Evolutionary conservation across 169 alveolate species (phyloP), one percentile per base, ranked within the genome.

Genomic region (Plasmodium reichenowi): DNA sequence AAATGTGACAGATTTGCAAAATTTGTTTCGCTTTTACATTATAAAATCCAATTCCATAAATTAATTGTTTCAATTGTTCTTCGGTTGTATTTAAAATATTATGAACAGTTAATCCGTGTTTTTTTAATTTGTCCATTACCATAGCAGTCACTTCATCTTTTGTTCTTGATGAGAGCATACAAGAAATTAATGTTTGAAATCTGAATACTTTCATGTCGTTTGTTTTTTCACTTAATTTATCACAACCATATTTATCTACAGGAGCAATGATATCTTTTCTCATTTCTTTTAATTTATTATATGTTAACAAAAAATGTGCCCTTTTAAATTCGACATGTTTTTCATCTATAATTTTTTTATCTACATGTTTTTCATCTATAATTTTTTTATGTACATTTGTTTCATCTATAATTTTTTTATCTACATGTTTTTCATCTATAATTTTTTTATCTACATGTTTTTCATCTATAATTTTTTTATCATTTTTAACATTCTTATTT

Each of bases 41-140:
- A 88, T 98, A 98, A 85, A 98, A 98, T 10, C 99, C 98, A 15
- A 98, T 99, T 38, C 97, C 96, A 63, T 93, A 91, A 1, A 98
- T 93, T 9, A 96, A 88, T 68, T 97, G 93, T 80, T 92, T 89
- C 60, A 98, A 92, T 72, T 97, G 94, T 38, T 92, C 96, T 75
- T 92, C 96, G 6, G 95, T 64, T 52, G 89, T 91, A 13, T 92
- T 78, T 38, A 93, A 60, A 24, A 95, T 93, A 54, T 92, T 90
- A 20, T 95, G 95, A 48, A 93, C 83, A 43, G 94, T 93, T 52
- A 96, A 67, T 2, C 97, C 98, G n/a, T 89, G 73, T 17, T 74
- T 74, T 67, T 91, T 94, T 26, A 96, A 88, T 15, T 90, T 87
- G 2, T 92, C 88, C 97, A 96, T 95, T 58, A 96, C 94, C 68